These are phyloP conservation scores for Alternaria conjuncta DNA, from an alignment of 2,329 filamentous ascomycete genomes.

Conservation along the genomic window DNA sequence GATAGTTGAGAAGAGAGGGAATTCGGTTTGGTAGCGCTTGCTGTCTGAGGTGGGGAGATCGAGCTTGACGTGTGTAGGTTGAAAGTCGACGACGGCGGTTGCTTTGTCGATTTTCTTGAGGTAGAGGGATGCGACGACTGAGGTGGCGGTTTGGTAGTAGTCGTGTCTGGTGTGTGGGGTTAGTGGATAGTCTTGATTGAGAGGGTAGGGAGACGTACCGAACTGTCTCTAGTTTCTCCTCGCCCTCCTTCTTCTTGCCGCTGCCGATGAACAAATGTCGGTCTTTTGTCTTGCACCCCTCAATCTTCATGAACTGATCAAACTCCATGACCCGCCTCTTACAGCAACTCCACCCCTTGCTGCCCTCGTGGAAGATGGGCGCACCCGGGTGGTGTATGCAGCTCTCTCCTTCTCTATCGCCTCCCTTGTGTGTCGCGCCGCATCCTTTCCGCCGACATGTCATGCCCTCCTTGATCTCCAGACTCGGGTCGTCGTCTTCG, in stretches of 20 bases:
- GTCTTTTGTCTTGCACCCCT: constrained; percentile 83
- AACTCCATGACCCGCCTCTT: constrained; percentile 95
- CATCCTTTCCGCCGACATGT: constrained; percentile 82
- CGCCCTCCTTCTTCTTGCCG: constrained; percentile 73
- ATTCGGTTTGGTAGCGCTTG: constrained; percentile 78
- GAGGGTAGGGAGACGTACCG: constrained; percentile 63
- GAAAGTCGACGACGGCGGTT: constrained; percentile 74
- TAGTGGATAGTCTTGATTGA: constrained; percentile 7
- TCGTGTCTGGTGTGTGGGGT: constrained; percentile 66
- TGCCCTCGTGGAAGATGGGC: constrained; percentile 96
- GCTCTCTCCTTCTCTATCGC: constrained; percentile 67
- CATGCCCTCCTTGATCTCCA: constrained; percentile 75
- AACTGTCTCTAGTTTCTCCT: constrained; percentile 80
- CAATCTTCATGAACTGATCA: constrained; percentile 96
- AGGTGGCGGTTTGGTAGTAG: constrained; percentile 89
- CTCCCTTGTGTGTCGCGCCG: constrained; percentile 66
- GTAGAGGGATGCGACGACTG: constrained; percentile 90
- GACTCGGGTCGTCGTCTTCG: constrained; percentile 82
- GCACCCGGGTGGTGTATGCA: constrained; percentile 89
- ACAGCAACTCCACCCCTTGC: constrained; percentile 97
- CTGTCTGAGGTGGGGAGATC: constrained; percentile 86
- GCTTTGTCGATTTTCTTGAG: constrained; percentile 96
- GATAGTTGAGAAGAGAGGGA: constrained; percentile 79
- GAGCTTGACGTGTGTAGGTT: constrained; percentile 67
- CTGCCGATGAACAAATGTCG: constrained; percentile 85